Base-by-base conservation (phyloP, 139 green algal species). In the Microglena sp. region DNA sequence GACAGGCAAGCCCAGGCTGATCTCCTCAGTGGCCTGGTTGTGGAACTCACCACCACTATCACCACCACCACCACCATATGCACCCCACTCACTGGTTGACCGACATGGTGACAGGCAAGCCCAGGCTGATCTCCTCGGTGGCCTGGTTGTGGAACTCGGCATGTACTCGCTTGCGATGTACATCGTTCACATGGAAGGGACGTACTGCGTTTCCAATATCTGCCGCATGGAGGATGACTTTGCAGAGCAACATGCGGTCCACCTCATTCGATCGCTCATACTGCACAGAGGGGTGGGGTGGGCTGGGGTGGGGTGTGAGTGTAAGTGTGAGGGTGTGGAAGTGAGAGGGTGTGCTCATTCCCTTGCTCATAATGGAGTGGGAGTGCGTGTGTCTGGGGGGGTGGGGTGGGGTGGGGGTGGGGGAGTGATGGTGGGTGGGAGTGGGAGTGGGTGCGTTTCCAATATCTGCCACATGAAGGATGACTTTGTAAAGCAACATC, bases 121-220 rank as follows among this genome's bases (percentile, higher is more conserved):
- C 71, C 60, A 77, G 60, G 33, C 21, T 4, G 33, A 43, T 26
- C 74, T 88, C 82, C 62, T 78, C 58, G 6, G 33, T 34, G 5
- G 67, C 73, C 61, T 80, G 81, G 0, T 33, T 44, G 60, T 77
- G 57, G 69, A 86, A 84, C 71, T 86, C 80, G 4, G 28, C 4
- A 56, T 86, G 77, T 62, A 86, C 74, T 28, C 80, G 70, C 36
- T 65, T 45, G 53, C 61, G 70, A 58, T 69, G 45, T 29, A 53
- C 43, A 29, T 73, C 60, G 55, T 81, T 81, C 8, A 82, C 65
- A 29, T 60, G 26, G 43, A 84, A 83, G 26, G 80, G 74, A 3
- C 80, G 77, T 22, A 81, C 65, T 15, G 66, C 71, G 44, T 78
- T 83, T 74, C 80, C 78, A 53, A 86, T 86, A 74, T 86, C 80